Percentiles rank a stretch among this genome's conserved stretches.
Evolutionary conservation across 2,329 filamentous ascomycete genomes (phyloP).

Genomic region (Hansfordia pulvinata): DNA sequence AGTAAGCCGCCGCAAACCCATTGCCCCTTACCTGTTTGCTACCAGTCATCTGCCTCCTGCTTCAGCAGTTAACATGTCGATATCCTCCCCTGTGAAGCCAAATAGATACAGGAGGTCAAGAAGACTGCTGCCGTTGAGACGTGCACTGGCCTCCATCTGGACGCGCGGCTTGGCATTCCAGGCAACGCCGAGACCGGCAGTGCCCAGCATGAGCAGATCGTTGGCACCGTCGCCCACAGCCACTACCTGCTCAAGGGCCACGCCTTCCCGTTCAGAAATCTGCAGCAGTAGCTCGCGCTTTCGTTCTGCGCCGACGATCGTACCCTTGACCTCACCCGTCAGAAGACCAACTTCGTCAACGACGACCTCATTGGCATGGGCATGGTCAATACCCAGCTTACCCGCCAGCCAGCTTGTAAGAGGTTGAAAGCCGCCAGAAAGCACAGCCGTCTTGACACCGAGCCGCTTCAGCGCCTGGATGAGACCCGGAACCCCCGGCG

Average conservation of each 20-base stretch:
- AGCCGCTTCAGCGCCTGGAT: slow-evolving; percentile 61
- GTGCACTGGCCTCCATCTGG: slow-evolving; percentile 61
- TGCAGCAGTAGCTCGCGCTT: slow-evolving; percentile 60
- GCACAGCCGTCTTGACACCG: slow-evolving; percentile 77
- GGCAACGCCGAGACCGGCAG: slow-evolving; percentile 64
- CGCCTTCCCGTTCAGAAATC: slow-evolving; percentile 54
- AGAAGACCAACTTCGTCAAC: slow-evolving; percentile 44
- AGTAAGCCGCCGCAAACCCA: too few relatives aligned
- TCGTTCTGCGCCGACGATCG: slow-evolving; percentile 63
- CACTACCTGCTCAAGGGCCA: slow-evolving; percentile 52
- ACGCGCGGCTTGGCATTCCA: slow-evolving; percentile 78
- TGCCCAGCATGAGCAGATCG: slow-evolving; percentile 66
- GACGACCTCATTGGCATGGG: slow-evolving; percentile 73
- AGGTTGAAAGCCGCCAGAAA: slow-evolving; percentile 86
- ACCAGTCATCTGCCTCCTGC: too few relatives aligned
- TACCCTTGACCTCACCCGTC: slow-evolving; percentile 58
- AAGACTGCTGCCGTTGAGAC: slow-evolving; percentile 58
- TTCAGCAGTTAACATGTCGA: slow-evolving; percentile 33
- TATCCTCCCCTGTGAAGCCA: slow-evolving; percentile 55
- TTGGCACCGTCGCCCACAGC: slow-evolving; percentile 76
- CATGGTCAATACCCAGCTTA: slow-evolving; percentile 74
- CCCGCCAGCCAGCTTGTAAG: slow-evolving; percentile 76
- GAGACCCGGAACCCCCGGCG: slow-evolving; percentile 65
- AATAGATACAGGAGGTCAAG: slow-evolving; percentile 63
- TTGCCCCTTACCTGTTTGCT: too few relatives aligned